Base-by-base conservation (phyloP, 2,329 filamentous ascomycete species). In the Onygenales sp. region DNA sequence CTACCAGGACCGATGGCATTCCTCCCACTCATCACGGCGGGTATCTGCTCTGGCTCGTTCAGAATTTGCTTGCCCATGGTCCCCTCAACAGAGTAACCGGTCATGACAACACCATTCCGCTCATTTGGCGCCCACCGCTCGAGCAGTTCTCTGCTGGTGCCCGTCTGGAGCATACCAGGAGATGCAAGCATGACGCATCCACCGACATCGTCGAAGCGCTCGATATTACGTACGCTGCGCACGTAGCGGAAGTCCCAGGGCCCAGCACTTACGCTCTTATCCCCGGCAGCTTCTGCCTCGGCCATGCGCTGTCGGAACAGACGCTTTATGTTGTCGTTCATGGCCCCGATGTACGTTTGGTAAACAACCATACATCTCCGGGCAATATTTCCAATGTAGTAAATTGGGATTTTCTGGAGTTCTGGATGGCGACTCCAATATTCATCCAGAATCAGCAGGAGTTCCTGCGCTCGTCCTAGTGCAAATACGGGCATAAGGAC, bases 301-400 rank as follows among this genome's bases (percentile, higher is more conserved):
- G 89, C 89, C 83, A 95, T 94, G 47, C 89, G 84, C 69, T 94
- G 90, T 51, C 87, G 81, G 71, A 96, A 96, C n/a, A 95, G 80
- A 9, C 89, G 83, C 69, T 95, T 96, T 75, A 98, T 97, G 64
- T 96, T 97, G 65, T 97, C 92, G 68, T 98, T 98, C 93, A 98
- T 98, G 53, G 91, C 90, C 48, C 91, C 89, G 48, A 97, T 89
- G 64, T 97, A 98, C 1, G 93, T 98, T 69, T 97, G 93, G 67
- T 98, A 98, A 3, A 97, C 90, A 33, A 96, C 82, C 93, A 98
- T 98, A 73, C 93, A 98, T 71, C 95, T 93, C 58, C 92, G 79
- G 1, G 93, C 93, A 43, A 97, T 81, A 63, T 95, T 95, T 63
- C 89, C 93, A 52, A 94, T 94, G 69, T 97, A 98, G 75, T 97